These are phyloP conservation scores for Dioscorea cayenensis DNA, from an alignment of 116 monocot genomes.

Conservation along the genomic window DNA sequence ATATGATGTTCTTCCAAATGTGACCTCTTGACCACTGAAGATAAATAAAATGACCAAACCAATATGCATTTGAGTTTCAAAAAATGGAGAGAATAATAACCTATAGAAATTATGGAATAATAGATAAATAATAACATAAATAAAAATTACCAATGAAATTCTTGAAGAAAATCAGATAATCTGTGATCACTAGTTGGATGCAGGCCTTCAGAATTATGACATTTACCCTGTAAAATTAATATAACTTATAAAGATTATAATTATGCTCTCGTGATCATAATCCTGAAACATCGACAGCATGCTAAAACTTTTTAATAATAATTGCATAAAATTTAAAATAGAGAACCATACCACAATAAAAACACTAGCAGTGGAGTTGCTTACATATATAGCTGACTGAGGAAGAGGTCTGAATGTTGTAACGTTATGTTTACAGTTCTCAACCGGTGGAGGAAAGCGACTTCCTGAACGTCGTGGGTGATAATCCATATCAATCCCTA, in stretches of 20 bases:
- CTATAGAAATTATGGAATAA: too few relatives aligned
- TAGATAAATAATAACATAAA: too few relatives aligned
- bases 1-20: neutral
- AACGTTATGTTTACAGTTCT: neutral
- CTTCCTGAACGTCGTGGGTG: neutral
- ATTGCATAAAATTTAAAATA: neutral
- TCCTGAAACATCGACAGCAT: neutral
- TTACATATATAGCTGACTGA: neutral
- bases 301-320: neutral
- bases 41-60: too few relatives aligned
- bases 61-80: too few relatives aligned
- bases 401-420: neutral
- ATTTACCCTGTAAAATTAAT: too few relatives aligned
- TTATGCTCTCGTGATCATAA: neutral
- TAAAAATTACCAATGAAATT: too few relatives aligned
- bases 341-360: neutral
- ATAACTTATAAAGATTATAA: neutral
- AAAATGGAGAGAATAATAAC: too few relatives aligned
- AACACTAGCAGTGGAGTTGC: neutral
- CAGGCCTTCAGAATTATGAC: too few relatives aligned
- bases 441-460: slow-evolving; percentile 1
- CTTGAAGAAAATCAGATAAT: too few relatives aligned
- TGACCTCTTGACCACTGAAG: neutral
- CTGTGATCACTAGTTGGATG: too few relatives aligned
- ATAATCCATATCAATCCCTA: neutral